A percentile compares a stretch with the other conserved stretches of the same genome.
phyloP scores from a whole-genome alignment of 139 green algal species.

The Astrephomene gubernaculifera region DNA sequence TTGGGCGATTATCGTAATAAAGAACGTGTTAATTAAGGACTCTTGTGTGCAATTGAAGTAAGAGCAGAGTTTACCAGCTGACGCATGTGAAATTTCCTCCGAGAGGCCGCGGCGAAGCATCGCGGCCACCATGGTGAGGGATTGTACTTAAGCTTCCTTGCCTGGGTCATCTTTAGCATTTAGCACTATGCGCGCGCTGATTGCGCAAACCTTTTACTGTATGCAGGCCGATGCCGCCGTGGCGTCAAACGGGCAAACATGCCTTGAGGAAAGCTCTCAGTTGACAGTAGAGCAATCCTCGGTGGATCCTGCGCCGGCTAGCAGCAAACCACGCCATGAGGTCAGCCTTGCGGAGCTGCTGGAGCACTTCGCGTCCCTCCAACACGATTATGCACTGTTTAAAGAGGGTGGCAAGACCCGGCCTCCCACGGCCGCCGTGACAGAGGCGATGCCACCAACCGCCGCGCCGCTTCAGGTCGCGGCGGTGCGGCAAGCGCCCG shows the following conservation, averaged over 20 bases:
- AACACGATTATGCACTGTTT: conserved; percentile 23
- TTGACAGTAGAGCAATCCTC: too few relatives aligned
- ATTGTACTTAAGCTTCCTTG: not conserved
- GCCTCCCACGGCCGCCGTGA: not conserved
- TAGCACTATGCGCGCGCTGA: not conserved
- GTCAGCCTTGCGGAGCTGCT: conserved; percentile 15
- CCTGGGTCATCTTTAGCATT: not conserved
- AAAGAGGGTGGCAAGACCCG: not conserved
- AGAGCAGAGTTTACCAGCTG: too few relatives aligned
- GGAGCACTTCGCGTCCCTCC: not conserved
- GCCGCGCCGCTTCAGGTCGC: too few relatives aligned
- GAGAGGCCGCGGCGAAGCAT: not conserved
- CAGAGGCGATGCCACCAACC: not conserved
- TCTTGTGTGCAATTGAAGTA: too few relatives aligned
- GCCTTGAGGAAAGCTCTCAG: too few relatives aligned
- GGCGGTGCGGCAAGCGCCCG: too few relatives aligned
- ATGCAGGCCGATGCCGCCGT: not conserved
- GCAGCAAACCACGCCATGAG: not conserved
- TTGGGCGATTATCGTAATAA: too few relatives aligned
- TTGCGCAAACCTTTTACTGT: not conserved
- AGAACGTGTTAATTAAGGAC: too few relatives aligned
- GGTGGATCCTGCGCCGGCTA: too few relatives aligned
- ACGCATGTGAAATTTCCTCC: not conserved
- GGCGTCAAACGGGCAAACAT: too few relatives aligned
- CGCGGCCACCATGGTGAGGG: not conserved